Evolutionary conservation across 164 flowering plant genomes (phyloP), one percentile per base, ranked within the genome.

Genomic region (Buxus sempervirens): DNA sequence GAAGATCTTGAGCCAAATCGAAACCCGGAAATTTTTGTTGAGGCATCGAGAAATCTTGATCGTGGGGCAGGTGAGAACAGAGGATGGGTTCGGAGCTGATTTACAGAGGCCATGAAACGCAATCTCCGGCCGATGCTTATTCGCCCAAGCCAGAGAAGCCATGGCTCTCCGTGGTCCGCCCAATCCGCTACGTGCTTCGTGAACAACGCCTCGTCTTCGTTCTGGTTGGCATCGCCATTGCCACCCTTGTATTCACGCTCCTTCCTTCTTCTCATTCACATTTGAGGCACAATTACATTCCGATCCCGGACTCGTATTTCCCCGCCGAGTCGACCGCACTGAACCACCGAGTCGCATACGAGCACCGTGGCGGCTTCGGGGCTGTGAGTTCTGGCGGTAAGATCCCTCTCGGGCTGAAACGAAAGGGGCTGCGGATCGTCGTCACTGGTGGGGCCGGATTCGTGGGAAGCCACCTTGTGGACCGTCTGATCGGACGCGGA

Each of bases 381-480:
- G 22, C 60, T 14, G 67, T 76, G 63, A 70, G 64, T 42, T 67
- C 82, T 4, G 84, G 79, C 10, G 94, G 90, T 45, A 89, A 87
- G 77, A 48, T 92, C 1, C 97, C 97, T 9, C 72, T 92, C 70
- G 96, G 96, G 38, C 60, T 92, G 81, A 88, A 86, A 68, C 56
- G 90, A 60, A 87, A 86, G 78, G 91, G 92, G 21, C 65, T 84
- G 57, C 63, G 97, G 72, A 84, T 92, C 70, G 94, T 92, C 45
- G 97, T 92, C 1, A 90, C 97, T 0, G 97, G 97, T 10, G 97
- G 97, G 15, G 97, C 96, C 13, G 97, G 97, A 25, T 92, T 92
- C 77, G 97, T 92, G 13, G 97, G 97, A 48, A 88, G 94, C 36
- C 97, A 92, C 66, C 77, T 92, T 0, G 97, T 92, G 55, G 97